These are phyloP conservation scores for Tolypocladium cylindrosporum DNA, from an alignment of 2,329 filamentous ascomycete species.

Conservation along the genomic window DNA sequence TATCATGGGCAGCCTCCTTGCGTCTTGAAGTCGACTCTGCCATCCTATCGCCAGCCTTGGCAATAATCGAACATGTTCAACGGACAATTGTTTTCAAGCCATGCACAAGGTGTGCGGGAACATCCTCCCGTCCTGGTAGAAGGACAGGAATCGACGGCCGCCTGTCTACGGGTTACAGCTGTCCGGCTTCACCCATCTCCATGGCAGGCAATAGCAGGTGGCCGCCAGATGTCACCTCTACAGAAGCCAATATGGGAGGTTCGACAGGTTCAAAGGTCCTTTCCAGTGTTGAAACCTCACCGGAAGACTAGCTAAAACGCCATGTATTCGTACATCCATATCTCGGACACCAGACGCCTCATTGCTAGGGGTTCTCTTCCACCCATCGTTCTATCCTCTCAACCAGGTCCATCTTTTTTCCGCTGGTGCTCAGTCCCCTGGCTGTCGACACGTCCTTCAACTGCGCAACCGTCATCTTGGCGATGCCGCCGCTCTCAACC, in stretches of 20 bases:
- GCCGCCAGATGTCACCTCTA: not conserved
- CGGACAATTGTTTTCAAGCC: too few relatives aligned
- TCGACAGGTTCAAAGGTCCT: not conserved
- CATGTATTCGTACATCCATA: not conserved
- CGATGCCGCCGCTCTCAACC: conserved; percentile 33
- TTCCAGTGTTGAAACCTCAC: too few relatives aligned
- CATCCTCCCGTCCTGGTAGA: too few relatives aligned
- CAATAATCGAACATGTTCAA: too few relatives aligned
- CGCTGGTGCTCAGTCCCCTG: conserved; percentile 37
- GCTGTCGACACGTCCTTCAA: conserved; percentile 38
- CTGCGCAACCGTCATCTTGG: conserved; percentile 45
- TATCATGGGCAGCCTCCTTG: not conserved
- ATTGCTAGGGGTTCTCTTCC: conserved; percentile 28
- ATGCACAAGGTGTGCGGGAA: not conserved
- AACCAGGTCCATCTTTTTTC: conserved; percentile 43
- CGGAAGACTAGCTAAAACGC: not conserved
- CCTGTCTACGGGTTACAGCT: not conserved
- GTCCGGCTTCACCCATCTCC: not conserved
- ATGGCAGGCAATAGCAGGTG: not conserved
- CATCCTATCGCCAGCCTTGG: not conserved
- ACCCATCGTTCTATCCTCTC: conserved; percentile 48
- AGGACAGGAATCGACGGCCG: too few relatives aligned
- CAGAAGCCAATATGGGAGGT: not conserved
- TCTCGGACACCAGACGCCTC: not conserved
- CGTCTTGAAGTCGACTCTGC: not conserved